These are phyloP conservation scores for Penicillium arizonense DNA, from an alignment of 495 filamentous ascomycete species.

Conservation along the genomic window DNA sequence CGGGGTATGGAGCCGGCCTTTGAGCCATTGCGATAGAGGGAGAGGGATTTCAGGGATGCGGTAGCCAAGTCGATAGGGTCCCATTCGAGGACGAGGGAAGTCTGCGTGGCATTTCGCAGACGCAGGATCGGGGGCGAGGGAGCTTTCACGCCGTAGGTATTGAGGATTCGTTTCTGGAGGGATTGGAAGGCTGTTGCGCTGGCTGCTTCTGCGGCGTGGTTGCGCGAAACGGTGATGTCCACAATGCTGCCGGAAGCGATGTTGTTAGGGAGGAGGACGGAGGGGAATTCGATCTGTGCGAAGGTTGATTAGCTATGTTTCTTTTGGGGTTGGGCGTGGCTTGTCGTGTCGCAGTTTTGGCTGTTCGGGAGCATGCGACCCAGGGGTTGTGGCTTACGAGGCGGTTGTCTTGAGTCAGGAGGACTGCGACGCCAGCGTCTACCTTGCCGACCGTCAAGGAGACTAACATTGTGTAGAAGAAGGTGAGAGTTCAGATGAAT, in stretches of 20 bases:
- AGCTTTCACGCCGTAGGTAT: conserved; percentile 76
- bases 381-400: conserved; percentile 60
- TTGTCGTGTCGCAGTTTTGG: conserved; percentile 6
- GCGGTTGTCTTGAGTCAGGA: conserved; percentile 95
- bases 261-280: conserved; percentile 90
- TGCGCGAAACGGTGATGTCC: conserved; percentile 94
- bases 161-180: conserved; percentile 84
- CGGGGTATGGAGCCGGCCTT: conserved; percentile 94
- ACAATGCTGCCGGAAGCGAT: conserved; percentile 96
- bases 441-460: conserved; percentile 99
- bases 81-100: conserved; percentile 96
- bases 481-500: neutral
- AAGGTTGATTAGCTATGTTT: conserved; percentile 4
- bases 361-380: conserved; percentile 15
- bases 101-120: conserved; percentile 94
- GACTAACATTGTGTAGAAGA: conserved; percentile 70
- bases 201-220: conserved; percentile 70
- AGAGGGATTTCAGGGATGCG: conserved; percentile 81
- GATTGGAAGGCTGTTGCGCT: conserved; percentile 71
- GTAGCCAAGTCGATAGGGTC: conserved; percentile 92
- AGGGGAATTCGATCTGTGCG: conserved; percentile 93
- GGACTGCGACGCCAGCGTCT: conserved; percentile 95
- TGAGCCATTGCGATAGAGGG: conserved; percentile 89
- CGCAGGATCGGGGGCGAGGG: conserved; percentile 80
- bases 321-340: neutral